phyloP scores from a whole-genome alignment of 306 rosid genomes.

The Elaeagnus macrophylla region DNA sequence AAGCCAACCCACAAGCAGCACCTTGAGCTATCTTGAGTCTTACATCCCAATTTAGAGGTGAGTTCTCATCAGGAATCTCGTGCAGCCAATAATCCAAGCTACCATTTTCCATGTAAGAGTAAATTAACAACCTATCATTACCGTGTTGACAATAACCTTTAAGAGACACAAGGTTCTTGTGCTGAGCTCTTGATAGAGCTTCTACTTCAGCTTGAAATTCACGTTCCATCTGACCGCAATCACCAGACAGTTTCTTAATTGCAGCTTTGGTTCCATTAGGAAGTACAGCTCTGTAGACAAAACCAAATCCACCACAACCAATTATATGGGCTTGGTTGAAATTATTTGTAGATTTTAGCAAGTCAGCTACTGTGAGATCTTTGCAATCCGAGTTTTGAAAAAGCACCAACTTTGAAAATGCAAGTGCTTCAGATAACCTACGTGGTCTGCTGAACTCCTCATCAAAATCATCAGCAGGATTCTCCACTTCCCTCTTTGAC shows the following conservation, averaged over 20 bases:
- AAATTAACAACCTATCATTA: constrained; percentile 58
- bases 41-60: constrained; percentile 56
- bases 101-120: constrained; percentile 81
- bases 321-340: constrained; percentile 72
- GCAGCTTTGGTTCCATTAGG: constrained; percentile 68
- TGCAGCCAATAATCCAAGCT: constrained; percentile 85
- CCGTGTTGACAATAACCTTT: constrained; percentile 67
- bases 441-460: constrained; percentile 46
- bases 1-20: constrained; percentile 58
- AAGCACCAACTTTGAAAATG: constrained; percentile 55
- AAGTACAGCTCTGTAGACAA: constrained; percentile 73
- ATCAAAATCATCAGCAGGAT: constrained; percentile 26
- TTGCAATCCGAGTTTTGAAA: constrained; percentile 60
- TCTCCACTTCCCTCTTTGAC: constrained; percentile 38
- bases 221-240: constrained; percentile 78
- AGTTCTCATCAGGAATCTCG: constrained; percentile 42
- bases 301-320: constrained; percentile 85
- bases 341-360: constrained; percentile 59
- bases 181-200: constrained; percentile 83
- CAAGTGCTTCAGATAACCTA: constrained; percentile 55
- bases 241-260: constrained; percentile 71
- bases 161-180: constrained; percentile 72
- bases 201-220: constrained; percentile 88
- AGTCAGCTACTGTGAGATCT: constrained; percentile 59
- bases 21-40: constrained; percentile 71